Base-by-base conservation (phyloP, 1,284 basidiomycete genomes). In the Trametes polyzona region DNA sequence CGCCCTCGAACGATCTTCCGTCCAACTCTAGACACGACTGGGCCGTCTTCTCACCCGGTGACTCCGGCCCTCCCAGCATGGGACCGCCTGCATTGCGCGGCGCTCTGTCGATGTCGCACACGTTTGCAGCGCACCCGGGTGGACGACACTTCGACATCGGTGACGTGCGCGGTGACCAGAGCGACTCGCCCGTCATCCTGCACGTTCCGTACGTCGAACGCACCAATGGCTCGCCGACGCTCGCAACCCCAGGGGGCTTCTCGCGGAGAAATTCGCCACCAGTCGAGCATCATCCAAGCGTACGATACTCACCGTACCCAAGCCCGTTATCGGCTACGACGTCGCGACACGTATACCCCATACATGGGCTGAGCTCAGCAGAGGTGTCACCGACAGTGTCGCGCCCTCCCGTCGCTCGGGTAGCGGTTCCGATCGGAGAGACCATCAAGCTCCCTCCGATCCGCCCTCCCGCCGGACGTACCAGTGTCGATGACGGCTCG, bases 361-460 rank as follows among this genome's bases (percentile, higher is more conserved):
- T 33, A 17, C 55, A 52, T 12, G 59, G 47, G 9, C 37, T 47
- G 26, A 21, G 37, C 35, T 47, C 54, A 52, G 35, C 60, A 40
- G 47, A 36, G 41, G 44, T 57, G 55, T 55, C 57, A 39, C 43
- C 59, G 40, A 50, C 56, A 27, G 52, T 60, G 6, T 55, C 67
- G 44, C 62, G 41, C 19, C 48, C 56, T 10, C 40, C 51, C 24
- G 19, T 29, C 11, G 56, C 41, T 10, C 56, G 56, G 46, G 54
- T 26, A 42, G 46, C 26, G 21, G 49, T 16, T 10, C 48, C 49
- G 26, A 42, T 36, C 21, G 46, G 50, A n/a, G 77, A 79, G 36
- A 71, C 73, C 12, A 80, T 87, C 43, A 79, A 72, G 23, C 71
- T 87, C 3, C 78, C 85, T 10, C 83, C 83, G 21, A 80, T 86